A percentile compares a stretch with the other conserved stretches of the same genome.
Conservation (phyloP, 345 rosid genomes). For the Laguncularia racemosa region DNA sequence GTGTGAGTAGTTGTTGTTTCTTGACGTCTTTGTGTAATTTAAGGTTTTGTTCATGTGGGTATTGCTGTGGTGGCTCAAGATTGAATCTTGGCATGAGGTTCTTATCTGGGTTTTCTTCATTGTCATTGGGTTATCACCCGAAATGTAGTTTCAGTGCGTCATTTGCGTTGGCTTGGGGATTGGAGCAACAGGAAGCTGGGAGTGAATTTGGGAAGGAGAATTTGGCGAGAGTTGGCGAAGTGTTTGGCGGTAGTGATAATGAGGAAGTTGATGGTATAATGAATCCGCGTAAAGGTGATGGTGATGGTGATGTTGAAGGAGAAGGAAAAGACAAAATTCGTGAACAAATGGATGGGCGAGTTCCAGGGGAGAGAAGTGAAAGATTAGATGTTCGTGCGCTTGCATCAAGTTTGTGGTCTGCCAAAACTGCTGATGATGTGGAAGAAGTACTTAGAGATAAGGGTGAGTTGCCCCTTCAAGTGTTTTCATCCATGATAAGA, state of each 20-base stretch:
- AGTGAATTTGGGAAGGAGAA: constrained; percentile 28
- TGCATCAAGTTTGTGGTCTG: constrained; percentile 43
- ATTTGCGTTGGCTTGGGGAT: constrained; percentile 45
- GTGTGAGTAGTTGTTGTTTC: too few species aligned
- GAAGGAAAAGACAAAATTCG: constrained; percentile 7
- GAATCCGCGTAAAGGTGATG: constrained; percentile 8
- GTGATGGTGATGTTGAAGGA: constrained; percentile 15
- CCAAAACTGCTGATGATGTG: constrained; percentile 66
- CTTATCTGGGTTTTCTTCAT: constrained; percentile 7
- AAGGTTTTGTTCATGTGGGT: constrained; percentile 9
- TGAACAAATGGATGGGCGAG: constrained; percentile 8
- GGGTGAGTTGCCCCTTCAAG: constrained; percentile 60
- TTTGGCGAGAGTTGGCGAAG: constrained; percentile 15
- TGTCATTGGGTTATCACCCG: constrained; percentile 5
- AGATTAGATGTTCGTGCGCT: constrained; percentile 52
- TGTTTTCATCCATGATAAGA: constrained; percentile 55
- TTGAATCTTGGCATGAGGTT: constrained; percentile 19
- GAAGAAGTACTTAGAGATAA: constrained; percentile 63
- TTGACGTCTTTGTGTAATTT: constrained; percentile 27
- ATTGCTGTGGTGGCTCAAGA: constrained; percentile 17
- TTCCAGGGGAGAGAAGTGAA: constrained; percentile 14
- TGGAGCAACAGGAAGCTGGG: constrained; percentile 44
- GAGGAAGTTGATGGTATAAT: background rate
- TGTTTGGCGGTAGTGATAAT: background rate
- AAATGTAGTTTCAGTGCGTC: constrained; percentile 21